These are phyloP conservation scores for Candida ficus DNA, from an alignment of 805 yeast genomes.

Conservation along the genomic window DNA sequence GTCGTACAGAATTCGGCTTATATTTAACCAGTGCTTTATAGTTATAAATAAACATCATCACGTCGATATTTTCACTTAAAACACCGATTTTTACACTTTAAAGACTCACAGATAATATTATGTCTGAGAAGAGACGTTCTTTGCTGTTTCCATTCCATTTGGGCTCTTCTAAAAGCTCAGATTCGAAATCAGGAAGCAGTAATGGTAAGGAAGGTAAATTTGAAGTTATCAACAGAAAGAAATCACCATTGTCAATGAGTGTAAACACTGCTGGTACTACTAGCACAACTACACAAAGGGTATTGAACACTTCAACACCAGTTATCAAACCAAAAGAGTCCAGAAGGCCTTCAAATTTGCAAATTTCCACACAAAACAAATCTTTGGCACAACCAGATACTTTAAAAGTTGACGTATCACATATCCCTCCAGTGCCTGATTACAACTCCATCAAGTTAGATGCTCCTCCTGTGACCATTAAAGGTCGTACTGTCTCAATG, in stretches of 20 bases:
- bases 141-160: conserved; percentile 20
- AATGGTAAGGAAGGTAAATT: conserved; percentile 15
- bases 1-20: not conserved
- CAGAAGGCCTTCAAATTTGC: no score
- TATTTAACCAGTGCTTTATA: not conserved
- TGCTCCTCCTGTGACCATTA: conserved; percentile 25
- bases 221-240: conserved; percentile 25
- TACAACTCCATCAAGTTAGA: conserved; percentile 16
- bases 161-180: no score
- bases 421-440: conserved; percentile 25
- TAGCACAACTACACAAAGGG: not conserved
- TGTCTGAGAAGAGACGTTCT: conserved; percentile 21
- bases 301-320: not conserved
- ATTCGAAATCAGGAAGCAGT: not conserved
- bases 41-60: no score
- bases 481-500: conserved; percentile 22
- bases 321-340: no score
- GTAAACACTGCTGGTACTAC: conserved; percentile 2
- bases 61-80: not conserved
- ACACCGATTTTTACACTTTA: no score
- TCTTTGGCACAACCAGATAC: no score
- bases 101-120: not conserved
- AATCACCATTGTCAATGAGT: conserved; percentile 13
- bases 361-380: no score
- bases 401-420: conserved; percentile 9